Evolutionary conservation across 768 basidiomycete species (phyloP).

Genomic region (Tulasnella sp.): DNA sequence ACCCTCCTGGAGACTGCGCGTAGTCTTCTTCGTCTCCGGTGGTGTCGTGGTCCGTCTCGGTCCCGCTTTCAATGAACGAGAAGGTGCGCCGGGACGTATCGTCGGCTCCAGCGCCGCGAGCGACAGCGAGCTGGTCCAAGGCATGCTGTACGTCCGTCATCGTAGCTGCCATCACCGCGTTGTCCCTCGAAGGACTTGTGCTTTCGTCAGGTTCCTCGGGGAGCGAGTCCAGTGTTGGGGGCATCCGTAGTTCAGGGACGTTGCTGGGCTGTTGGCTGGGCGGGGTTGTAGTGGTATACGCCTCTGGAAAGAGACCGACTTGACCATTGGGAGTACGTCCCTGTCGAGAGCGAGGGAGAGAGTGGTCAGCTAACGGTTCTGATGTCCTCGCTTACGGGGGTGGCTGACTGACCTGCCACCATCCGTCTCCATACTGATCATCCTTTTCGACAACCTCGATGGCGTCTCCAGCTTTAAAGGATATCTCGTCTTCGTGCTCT

Average conservation of each 20-base stretch:
- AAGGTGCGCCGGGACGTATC: constrained; percentile 54
- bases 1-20: constrained; percentile 40
- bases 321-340: constrained; percentile 76
- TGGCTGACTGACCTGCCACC: constrained; percentile 61
- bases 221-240: constrained; percentile 28
- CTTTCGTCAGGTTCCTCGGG: constrained; percentile 28
- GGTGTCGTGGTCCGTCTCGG: constrained; percentile 27
- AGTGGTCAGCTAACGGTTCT: not conserved
- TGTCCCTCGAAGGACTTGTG: not conserved
- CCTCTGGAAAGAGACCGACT: constrained; percentile 84
- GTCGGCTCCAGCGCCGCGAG: constrained; percentile 38
- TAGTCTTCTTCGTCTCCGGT: constrained; percentile 46
- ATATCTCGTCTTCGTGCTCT: constrained; percentile 89
- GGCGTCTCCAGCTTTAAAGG: constrained; percentile 74
- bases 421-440: constrained; percentile 87
- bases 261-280: constrained; percentile 14
- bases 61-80: constrained; percentile 64
- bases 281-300: constrained; percentile 57
- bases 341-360: constrained; percentile 35
- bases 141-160: constrained; percentile 86
- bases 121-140: constrained; percentile 68
- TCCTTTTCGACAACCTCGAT: constrained; percentile 91
- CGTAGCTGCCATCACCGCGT: constrained; percentile 67
- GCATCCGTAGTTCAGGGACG: not conserved
- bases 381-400: constrained; percentile 22